Conservation (phyloP, 495 filamentous ascomycete genomes). For the Xylaria palmicola region DNA sequence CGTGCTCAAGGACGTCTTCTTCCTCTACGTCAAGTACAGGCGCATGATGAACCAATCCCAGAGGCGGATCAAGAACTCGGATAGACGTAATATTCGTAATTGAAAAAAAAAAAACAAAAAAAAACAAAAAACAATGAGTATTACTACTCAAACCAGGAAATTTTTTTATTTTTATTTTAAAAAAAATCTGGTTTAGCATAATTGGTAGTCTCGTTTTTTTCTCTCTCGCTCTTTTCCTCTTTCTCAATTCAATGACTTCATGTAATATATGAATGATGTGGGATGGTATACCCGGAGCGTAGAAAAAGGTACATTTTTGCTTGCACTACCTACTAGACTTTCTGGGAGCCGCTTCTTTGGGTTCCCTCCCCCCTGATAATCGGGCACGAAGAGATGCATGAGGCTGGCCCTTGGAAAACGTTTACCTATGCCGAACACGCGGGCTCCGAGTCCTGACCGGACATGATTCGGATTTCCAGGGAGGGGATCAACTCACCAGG, state of each 20-base stretch:
- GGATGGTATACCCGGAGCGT: not conserved
- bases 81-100: conserved; percentile 25
- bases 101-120: no score
- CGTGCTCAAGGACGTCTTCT: conserved; percentile 70
- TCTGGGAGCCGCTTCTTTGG: not conserved
- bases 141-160: not conserved
- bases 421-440: no score
- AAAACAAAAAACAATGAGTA: no score
- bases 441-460: no score
- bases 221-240: no score
- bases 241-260: no score
- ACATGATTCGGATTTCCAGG: not conserved
- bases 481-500: not conserved
- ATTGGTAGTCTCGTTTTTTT: no score
- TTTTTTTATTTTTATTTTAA: not conserved
- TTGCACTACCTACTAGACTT: no score
- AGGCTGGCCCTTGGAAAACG: not conserved
- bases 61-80: conserved; percentile 62
- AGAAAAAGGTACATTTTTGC: no score
- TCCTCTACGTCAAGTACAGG: conserved; percentile 73
- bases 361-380: no score
- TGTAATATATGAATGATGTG: not conserved
- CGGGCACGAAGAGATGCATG: not conserved
- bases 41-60: conserved; percentile 65
- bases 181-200: no score